phyloP scores from a whole-genome alignment of 2,329 filamentous ascomycete species.

The Tolypocladium ovalisporum region DNA sequence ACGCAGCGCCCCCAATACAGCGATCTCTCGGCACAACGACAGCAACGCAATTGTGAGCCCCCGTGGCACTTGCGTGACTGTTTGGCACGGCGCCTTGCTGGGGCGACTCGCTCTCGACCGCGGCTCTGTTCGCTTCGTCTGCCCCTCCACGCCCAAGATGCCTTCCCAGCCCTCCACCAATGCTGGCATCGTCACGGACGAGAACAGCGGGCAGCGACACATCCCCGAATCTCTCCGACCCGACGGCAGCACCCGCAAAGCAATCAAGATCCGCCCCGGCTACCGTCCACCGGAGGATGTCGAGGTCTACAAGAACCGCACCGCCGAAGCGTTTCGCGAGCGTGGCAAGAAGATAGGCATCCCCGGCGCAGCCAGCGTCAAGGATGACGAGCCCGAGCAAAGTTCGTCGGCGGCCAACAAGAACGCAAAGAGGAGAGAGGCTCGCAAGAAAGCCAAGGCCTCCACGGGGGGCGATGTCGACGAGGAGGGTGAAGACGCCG shows the following conservation, averaged over 20 bases:
- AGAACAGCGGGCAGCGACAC: conserved; percentile 66
- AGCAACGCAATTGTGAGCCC: neutral
- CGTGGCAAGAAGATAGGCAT: conserved; percentile 52
- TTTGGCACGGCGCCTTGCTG: neutral
- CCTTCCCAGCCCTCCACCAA: conserved; percentile 39
- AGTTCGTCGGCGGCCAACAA: conserved; percentile 55
- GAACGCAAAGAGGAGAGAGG: conserved; percentile 67
- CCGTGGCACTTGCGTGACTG: neutral
- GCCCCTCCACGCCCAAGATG: conserved; percentile 20
- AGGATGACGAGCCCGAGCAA: conserved; percentile 37
- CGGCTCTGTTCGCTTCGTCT: neutral
- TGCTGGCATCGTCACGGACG: conserved; percentile 68
- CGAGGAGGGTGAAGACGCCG: conserved; percentile 27
- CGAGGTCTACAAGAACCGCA: conserved; percentile 89
- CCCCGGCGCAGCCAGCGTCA: conserved; percentile 58
- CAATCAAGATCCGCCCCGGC: conserved; percentile 87
- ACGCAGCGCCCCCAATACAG: neutral
- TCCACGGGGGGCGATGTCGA: conserved; percentile 51
- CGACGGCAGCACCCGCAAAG: conserved; percentile 84
- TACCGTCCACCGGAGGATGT: conserved; percentile 93
- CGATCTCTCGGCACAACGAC: neutral
- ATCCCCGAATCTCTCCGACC: conserved; percentile 81
- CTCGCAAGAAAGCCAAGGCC: conserved; percentile 43
- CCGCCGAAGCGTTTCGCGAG: conserved; percentile 74
- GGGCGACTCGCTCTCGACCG: neutral